Evolutionary conservation across 768 basidiomycete genomes (phyloP), one percentile per base, ranked within the genome.

Genomic region (Dioszegia crocea): DNA sequence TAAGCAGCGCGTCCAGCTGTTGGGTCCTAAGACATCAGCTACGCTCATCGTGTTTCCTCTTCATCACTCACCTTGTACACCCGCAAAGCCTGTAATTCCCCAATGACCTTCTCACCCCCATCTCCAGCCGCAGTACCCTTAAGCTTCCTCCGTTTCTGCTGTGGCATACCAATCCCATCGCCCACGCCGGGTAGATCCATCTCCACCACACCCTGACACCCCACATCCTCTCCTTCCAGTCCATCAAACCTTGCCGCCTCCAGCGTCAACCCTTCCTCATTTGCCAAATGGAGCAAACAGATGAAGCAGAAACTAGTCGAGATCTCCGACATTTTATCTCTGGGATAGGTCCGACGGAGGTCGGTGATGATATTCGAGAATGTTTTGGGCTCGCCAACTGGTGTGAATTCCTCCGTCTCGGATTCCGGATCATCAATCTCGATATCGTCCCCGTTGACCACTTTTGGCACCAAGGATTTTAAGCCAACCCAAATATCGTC

Each of bases 271-370:
- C 94, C 96, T 69, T 91, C 88, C 78, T 98, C 96, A 74, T 99
- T 98, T 17, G 94, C 94, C 43, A 98, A 79, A 79, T 98, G 96
- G 17, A 99, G 80, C 24, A 98, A 80, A 71, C 96, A 98, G 75
- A 98, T 99, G 80, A 98, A 99, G 76, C 94, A 98, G 85, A 94
- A 98, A 64, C 91, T 94, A 16, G 96, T 98, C 75, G 92, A 96
- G 73, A 98, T 96, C 64, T 99, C 96, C 39, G 88, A 88, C 87
- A 98, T 88, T 80, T 94, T 97, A 41, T 97, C 93, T 59, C 80
- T 79, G 0, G 94, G 91, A 76, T 98, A 98, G 5, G 87, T 84
- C 51, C 79, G 82, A 65, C 88, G 85, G 31, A 99, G 82, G 17
- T 85, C 85, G 1, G 85, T 82, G 65, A 98, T 89, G 63, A 98